Conservation (phyloP, 1,139 yeast species). For the Geotrichum fermentans region DNA sequence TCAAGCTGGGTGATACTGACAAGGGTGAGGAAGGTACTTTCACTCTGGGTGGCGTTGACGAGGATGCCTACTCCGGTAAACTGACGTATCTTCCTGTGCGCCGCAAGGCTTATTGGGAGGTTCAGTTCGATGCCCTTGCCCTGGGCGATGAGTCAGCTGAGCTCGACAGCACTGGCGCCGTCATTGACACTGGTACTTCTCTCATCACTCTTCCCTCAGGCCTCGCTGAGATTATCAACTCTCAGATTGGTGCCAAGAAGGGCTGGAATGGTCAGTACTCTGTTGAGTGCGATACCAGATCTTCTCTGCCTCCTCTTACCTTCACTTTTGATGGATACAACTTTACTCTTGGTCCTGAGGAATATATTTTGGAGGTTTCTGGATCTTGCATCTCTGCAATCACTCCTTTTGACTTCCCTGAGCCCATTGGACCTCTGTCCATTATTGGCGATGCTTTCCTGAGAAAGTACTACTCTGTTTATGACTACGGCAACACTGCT, state of each 20-base stretch:
- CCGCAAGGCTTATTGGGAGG: conserved; percentile 99
- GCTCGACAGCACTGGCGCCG: conserved; percentile 84
- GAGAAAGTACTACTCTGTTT: conserved; percentile 88
- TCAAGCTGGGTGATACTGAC: conserved; percentile 76
- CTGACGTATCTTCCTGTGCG: conserved; percentile 94
- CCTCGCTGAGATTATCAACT: conserved; percentile 87
- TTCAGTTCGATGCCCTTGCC: conserved; percentile 80
- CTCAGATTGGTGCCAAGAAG: conserved; percentile 95
- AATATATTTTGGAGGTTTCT: conserved; percentile 86
- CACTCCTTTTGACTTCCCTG: conserved; percentile 96
- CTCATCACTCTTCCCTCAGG: conserved; percentile 91
- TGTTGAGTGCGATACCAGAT: conserved; percentile 82
- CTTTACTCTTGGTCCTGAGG: conserved; percentile 81
- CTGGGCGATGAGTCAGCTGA: conserved; percentile 88
- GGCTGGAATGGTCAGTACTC: conserved; percentile 97
- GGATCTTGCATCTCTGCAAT: conserved; percentile 95
- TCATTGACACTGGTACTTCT: conserved; percentile 97
- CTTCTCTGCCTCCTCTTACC: conserved; percentile 80
- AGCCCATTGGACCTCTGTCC: conserved; percentile 93
- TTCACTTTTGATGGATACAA: conserved; percentile 84
- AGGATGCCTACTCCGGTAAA: conserved; percentile 67
- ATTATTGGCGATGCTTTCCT: conserved; percentile 96
- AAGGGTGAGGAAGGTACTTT: conserved; percentile 69
- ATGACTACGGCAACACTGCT: conserved; percentile 82
- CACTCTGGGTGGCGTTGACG: conserved; percentile 90